Evolutionary conservation across 164 flowering plant species (phyloP).

Genomic region (Kalanchoe fedtschenkoi): DNA sequence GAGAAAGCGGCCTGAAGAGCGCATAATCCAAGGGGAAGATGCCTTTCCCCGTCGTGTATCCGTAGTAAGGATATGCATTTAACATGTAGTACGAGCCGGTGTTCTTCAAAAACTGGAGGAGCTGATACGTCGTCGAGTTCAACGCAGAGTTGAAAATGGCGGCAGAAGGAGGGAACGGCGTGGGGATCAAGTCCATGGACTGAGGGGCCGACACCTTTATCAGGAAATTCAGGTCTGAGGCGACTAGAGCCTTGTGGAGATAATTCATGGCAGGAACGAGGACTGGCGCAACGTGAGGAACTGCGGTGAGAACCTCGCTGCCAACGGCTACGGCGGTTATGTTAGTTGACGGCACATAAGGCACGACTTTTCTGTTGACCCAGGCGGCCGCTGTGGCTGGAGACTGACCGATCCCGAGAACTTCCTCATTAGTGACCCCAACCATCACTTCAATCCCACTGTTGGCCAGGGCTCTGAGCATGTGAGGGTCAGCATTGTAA

Average conservation of each 20-base stretch:
- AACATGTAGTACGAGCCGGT: conserved; percentile 72
- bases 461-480: conserved; percentile 56
- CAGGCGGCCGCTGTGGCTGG: conserved; percentile 68
- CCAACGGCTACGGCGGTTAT: conserved; percentile 87
- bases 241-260: conserved; percentile 57
- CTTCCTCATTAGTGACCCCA: conserved; percentile 60
- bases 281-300: conserved; percentile 60
- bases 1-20: conserved; percentile 55
- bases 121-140: conserved; percentile 68
- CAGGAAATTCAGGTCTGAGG: conserved; percentile 37
- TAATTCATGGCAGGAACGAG: conserved; percentile 65
- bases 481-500: conserved; percentile 50
- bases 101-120: conserved; percentile 72
- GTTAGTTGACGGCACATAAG: conserved; percentile 62
- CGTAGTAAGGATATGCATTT: conserved; percentile 84
- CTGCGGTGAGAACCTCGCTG: conserved; percentile 63
- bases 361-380: conserved; percentile 63
- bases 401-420: conserved; percentile 57
- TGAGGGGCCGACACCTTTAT: conserved; percentile 60
- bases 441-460: conserved; percentile 71
- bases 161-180: conserved; percentile 78
- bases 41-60: conserved; percentile 56
- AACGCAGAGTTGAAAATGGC: conserved; percentile 67
- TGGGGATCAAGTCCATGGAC: conserved; percentile 65
- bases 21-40: conserved; percentile 87